Base-by-base conservation (phyloP, 768 basidiomycete genomes). In the Symmetrospora coprosmae region DNA sequence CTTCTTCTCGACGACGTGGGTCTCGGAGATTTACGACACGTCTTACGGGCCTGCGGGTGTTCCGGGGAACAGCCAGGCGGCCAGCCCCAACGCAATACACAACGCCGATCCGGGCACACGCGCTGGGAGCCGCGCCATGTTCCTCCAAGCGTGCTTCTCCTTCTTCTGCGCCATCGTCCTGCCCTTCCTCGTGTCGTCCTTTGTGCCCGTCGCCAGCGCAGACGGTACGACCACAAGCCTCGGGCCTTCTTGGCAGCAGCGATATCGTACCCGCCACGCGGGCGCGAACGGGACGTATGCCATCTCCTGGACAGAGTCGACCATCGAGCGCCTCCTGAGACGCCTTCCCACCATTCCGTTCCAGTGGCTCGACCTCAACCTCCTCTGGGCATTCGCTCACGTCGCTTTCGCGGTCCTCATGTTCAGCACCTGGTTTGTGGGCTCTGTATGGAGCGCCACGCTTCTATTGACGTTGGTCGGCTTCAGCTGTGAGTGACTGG, bases 11-110 rank as follows among this genome's bases (percentile, higher is more conserved):
- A 65, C 67, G 1, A 66, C 67, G 6, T 96, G 89, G 73, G 78
- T 94, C 53, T 86, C 86, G 11, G 91, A 92, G 66, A 77, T 92
- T 11, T 81, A 94, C 76, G 85, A 82, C 63, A 76, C 73, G 2
- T 66, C 76, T 2, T 46, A 52, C 21, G 65, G 6, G 61, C 59
- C 31, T 60, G 48, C 16, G 55, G 16, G 14, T 21, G n/a, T 8
- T 30, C 65, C 60, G 74, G 71, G 25, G 43, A 25, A 11, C 9
- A 11, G 11, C 0, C 70, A 71, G 13, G 66, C 70, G 9, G 68
- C 72, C 1, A 72, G 73, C 1, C 67, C 75, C 2, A 64, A 69
- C n/a, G 63, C 51, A 1, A 47, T 81, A 0, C 80, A 84, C 55
- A 77, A 77, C 1, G 83, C 86, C 65, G 83, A 85, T 1, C 55